Conservation (phyloP, 805 yeast genomes). For the Starmerella riodocensis region DNA sequence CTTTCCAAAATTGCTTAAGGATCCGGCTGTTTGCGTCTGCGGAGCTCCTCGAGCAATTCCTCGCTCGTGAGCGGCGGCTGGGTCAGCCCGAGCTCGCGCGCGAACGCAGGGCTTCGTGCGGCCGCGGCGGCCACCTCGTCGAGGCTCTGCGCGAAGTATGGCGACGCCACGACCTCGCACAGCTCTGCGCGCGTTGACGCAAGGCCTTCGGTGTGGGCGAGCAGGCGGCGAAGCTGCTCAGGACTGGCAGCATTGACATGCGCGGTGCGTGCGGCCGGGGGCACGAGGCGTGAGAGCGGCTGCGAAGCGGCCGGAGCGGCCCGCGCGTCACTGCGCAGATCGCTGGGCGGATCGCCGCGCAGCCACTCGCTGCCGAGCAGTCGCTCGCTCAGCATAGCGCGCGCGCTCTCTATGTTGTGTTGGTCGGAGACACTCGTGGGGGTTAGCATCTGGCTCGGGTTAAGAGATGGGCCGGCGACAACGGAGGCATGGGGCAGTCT, state of each 20-base stretch:
- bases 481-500: too few species aligned
- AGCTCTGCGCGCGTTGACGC: slow-evolving; percentile 30
- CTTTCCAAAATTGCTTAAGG: too few species aligned
- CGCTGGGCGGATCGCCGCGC: too few species aligned
- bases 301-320: neutral
- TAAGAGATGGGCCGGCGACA: too few species aligned
- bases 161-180: slow-evolving; percentile 34
- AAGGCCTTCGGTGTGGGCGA: slow-evolving; percentile 34
- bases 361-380: too few species aligned
- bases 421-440: too few species aligned
- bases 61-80: slow-evolving; percentile 5
- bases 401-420: too few species aligned
- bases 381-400: too few species aligned
- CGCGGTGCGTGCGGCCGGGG: slow-evolving; percentile 22
- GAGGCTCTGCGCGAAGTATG: slow-evolving; percentile 36
- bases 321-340: too few species aligned
- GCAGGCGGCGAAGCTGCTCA: slow-evolving; percentile 30
- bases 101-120: slow-evolving; percentile 27
- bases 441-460: too few species aligned
- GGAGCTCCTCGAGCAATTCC: slow-evolving; percentile 6
- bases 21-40: neutral
- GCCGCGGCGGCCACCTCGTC: slow-evolving; percentile 34
- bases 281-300: slow-evolving; percentile 2
- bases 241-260: slow-evolving; percentile 25
- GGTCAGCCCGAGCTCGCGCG: slow-evolving; percentile 9